Percentiles rank a stretch among this genome's conserved stretches.
Evolutionary conservation across 2,329 filamentous ascomycete species (phyloP).

Genomic region (Calycina herbarum): DNA sequence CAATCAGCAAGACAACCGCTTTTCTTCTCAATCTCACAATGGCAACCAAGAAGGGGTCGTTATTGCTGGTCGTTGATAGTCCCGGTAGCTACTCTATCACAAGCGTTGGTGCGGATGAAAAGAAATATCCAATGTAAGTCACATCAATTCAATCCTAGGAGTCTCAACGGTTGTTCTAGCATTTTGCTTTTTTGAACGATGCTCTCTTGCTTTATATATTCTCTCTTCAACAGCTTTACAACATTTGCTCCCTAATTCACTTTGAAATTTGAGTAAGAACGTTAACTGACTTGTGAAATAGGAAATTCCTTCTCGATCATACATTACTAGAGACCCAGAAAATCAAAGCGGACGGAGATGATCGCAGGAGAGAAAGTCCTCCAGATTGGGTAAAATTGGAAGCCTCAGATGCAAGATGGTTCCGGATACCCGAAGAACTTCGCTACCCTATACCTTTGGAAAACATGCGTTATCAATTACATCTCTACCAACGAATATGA

Average conservation of each 20-base stretch:
- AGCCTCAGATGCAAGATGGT: slow-evolving; percentile 81
- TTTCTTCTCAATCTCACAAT: slow-evolving; percentile 72
- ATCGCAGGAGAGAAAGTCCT: slow-evolving; percentile 34
- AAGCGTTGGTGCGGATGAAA: slow-evolving; percentile 58
- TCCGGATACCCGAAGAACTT: slow-evolving; percentile 66
- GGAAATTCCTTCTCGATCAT: slow-evolving; percentile 81
- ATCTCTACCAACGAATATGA: slow-evolving; percentile 64
- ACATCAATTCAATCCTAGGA: no score
- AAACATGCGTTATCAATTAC: slow-evolving; percentile 93
- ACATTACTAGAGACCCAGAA: slow-evolving; percentile 56
- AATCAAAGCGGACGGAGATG: slow-evolving; percentile 35
- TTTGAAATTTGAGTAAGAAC: no score
- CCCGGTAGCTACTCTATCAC: slow-evolving; percentile 91
- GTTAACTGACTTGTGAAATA: neutral
- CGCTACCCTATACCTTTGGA: slow-evolving; percentile 83
- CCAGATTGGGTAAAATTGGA: slow-evolving; percentile 72
- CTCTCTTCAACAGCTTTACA: no score
- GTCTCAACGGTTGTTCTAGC: no score
- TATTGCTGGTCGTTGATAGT: slow-evolving; percentile 86
- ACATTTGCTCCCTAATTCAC: no score
- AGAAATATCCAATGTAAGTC: slow-evolving; percentile 75
- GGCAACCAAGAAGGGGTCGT: slow-evolving; percentile 54
- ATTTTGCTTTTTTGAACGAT: no score
- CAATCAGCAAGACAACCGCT: slow-evolving; percentile 69
- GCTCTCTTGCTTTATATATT: no score